Conservation (phyloP, 2,329 filamentous ascomycete species). For the Aspergillus phoenicis region DNA sequence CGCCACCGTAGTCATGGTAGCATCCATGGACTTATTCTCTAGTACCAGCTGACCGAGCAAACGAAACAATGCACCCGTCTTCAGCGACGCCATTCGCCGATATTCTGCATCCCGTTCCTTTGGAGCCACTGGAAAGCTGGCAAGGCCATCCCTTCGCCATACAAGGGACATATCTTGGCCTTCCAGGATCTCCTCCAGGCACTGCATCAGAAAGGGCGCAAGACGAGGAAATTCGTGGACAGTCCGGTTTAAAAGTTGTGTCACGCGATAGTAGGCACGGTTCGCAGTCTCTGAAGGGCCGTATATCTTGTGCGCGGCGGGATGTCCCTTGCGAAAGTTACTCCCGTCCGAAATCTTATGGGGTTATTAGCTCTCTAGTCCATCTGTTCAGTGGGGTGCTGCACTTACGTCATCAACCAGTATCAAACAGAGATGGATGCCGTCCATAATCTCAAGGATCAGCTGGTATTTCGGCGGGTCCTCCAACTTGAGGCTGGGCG, state of each 20-base stretch:
- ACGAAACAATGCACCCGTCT: slow-evolving; percentile 25
- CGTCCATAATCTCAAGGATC: slow-evolving; percentile 26
- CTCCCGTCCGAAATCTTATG: slow-evolving; percentile 24
- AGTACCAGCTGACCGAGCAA: slow-evolving; percentile 23
- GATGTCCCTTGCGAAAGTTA: slow-evolving; percentile 23
- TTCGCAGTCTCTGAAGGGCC: slow-evolving; percentile 26
- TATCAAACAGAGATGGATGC: slow-evolving; percentile 25
- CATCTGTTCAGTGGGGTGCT: not conserved
- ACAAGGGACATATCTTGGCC: slow-evolving; percentile 27
- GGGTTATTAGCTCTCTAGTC: not conserved
- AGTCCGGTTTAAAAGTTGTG: slow-evolving; percentile 21
- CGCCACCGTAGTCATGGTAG: slow-evolving; percentile 22
- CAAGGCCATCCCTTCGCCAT: slow-evolving; percentile 24
- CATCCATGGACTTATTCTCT: slow-evolving; percentile 18
- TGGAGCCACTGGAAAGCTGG: slow-evolving; percentile 12
- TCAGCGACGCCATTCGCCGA: slow-evolving; percentile 20
- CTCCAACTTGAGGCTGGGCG: slow-evolving; percentile 16
- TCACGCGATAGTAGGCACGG: slow-evolving; percentile 26
- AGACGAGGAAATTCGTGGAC: slow-evolving; percentile 17
- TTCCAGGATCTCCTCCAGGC: slow-evolving; percentile 25
- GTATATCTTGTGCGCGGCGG: slow-evolving; percentile 22
- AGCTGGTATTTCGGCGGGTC: slow-evolving; percentile 19
- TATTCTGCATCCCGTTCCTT: slow-evolving; percentile 18
- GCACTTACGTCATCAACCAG: slow-evolving; percentile 25
- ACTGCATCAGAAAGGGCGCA: slow-evolving; percentile 21